phyloP scores from a whole-genome alignment of 805 yeast species.

The Monosporozyma siamensis region DNA sequence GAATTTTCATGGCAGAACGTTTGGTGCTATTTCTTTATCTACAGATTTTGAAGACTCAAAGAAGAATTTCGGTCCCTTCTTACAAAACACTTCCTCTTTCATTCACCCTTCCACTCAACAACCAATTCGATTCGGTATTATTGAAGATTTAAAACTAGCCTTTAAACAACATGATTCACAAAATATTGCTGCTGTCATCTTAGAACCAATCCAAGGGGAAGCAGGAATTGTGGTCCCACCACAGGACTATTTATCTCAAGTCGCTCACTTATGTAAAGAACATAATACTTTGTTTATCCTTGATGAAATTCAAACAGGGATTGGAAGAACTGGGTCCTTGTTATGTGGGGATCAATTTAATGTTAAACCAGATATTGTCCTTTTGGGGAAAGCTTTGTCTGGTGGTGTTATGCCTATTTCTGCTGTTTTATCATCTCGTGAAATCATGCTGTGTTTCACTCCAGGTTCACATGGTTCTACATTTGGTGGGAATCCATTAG shows the following conservation, averaged over 20 bases:
- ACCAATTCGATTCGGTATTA: slow-evolving; percentile 65
- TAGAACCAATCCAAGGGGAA: slow-evolving; percentile 97
- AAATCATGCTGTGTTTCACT: slow-evolving; percentile 78
- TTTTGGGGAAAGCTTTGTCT: slow-evolving; percentile 88
- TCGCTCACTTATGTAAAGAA: slow-evolving; percentile 64
- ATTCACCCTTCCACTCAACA: slow-evolving; percentile 68
- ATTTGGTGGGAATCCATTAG: slow-evolving; percentile 94
- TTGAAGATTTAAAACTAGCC: slow-evolving; percentile 80
- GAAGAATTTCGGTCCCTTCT: slow-evolving; percentile 81
- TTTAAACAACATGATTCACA: slow-evolving; percentile 68
- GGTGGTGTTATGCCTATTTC: slow-evolving; percentile 94
- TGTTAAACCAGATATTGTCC: slow-evolving; percentile 80
- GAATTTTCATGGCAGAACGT: slow-evolving; percentile 94
- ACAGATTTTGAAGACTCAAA: slow-evolving; percentile 86
- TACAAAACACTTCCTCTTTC: slow-evolving; percentile 72
- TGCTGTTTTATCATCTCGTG: slow-evolving; percentile 82
- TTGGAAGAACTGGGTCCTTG: slow-evolving; percentile 94
- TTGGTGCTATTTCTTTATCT: slow-evolving; percentile 91
- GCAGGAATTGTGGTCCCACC: slow-evolving; percentile 97
- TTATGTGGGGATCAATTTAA: slow-evolving; percentile 80
- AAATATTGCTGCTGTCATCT: slow-evolving; percentile 78
- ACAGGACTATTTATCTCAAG: slow-evolving; percentile 62
- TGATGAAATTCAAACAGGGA: slow-evolving; percentile 96
- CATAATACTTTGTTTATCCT: slow-evolving; percentile 84
- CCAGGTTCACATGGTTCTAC: slow-evolving; percentile 98